These are phyloP conservation scores for Hexamita inflata DNA, from an alignment of 208 protist species.

Conservation along the genomic window DNA sequence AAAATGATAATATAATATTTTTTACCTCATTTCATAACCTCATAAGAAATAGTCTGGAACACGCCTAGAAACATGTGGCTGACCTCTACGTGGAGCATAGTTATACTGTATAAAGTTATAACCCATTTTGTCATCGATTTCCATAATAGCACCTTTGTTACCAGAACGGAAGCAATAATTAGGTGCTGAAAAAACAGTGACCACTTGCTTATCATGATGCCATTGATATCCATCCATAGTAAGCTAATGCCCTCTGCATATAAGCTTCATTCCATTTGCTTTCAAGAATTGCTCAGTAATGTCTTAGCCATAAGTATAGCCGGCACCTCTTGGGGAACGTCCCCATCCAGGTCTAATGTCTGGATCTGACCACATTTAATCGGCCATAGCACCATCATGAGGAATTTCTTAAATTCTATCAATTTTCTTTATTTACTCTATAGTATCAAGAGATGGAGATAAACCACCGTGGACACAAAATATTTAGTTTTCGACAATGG, in stretches of 20 bases:
- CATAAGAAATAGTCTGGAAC: slow-evolving; percentile 94
- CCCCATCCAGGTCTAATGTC: slow-evolving; percentile 30
- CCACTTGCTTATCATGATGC: slow-evolving; percentile 38
- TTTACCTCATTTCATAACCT: slow-evolving; percentile 23
- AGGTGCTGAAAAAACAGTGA: slow-evolving; percentile 63
- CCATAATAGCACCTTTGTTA: slow-evolving; percentile 35
- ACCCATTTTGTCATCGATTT: slow-evolving; percentile 27
- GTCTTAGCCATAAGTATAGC: slow-evolving; percentile 42
- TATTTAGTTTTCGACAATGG: slow-evolving; percentile 82
- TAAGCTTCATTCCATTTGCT: slow-evolving; percentile 31
- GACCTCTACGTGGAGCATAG: slow-evolving; percentile 81
- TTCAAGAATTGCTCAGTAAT: slow-evolving; percentile 34
- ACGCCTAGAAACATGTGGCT: slow-evolving; percentile 82
- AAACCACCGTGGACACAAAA: slow-evolving; percentile 82
- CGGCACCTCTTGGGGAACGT: slow-evolving; percentile 41
- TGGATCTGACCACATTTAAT: slow-evolving; percentile 82
- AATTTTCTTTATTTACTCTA: slow-evolving; percentile 71
- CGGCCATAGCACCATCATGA: slow-evolving; percentile 93
- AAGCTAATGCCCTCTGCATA: slow-evolving; percentile 33
- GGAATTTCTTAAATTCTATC: slow-evolving; percentile 68
- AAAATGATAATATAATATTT: too few species aligned
- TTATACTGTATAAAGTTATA: slow-evolving; percentile 80
- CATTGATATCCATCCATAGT: slow-evolving; percentile 37
- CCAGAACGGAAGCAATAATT: slow-evolving; percentile 60
- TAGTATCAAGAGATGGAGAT: slow-evolving; percentile 67